Percentiles rank a stretch among this genome's conserved stretches.
Evolutionary conservation across 2,329 filamentous ascomycete genomes (phyloP).

Genomic region (Coniochaeta sp.): DNA sequence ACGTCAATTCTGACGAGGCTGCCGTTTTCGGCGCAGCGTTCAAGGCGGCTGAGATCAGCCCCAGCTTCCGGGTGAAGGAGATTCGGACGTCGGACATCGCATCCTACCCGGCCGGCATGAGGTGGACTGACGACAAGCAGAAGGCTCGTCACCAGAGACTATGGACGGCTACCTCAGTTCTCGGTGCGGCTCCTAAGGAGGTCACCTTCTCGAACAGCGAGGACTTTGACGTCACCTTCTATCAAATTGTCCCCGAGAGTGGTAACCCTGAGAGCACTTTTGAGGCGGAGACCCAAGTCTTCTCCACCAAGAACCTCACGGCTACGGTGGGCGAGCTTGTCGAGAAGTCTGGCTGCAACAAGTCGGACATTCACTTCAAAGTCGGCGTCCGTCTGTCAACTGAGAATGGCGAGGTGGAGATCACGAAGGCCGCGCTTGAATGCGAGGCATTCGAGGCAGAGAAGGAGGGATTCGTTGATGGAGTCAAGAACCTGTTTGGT

Average conservation of each 20-base stretch:
- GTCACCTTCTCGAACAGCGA: conserved; percentile 74
- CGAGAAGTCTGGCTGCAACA: conserved; percentile 69
- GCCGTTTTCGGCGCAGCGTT: conserved; percentile 95
- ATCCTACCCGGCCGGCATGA: conserved; percentile 66
- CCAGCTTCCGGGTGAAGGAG: conserved; percentile 96
- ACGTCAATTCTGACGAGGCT: conserved; percentile 94
- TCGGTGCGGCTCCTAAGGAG: conserved; percentile 73
- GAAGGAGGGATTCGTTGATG: conserved; percentile 81
- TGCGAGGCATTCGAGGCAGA: conserved; percentile 71
- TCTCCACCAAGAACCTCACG: conserved; percentile 81
- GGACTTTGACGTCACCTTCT: conserved; percentile 75
- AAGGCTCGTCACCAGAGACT: conserved; percentile 74
- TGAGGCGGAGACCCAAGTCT: conserved; percentile 50
- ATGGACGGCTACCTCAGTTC: conserved; percentile 69
- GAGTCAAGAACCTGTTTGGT: conserved; percentile 92
- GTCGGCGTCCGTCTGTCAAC: conserved; percentile 66
- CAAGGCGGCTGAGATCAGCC: conserved; percentile 84
- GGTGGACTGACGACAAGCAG: conserved; percentile 62
- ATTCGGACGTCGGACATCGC: conserved; percentile 77
- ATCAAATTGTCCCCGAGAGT: conserved; percentile 56
- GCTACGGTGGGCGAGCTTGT: conserved; percentile 71
- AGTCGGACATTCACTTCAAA: conserved; percentile 72
- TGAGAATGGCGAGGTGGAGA: conserved; percentile 72
- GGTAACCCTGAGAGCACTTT: conserved; percentile 29
- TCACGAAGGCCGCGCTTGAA: conserved; percentile 69